Evolutionary conservation across 2,329 filamentous ascomycete species (phyloP).

Genomic region (Diplocarpon rosae): DNA sequence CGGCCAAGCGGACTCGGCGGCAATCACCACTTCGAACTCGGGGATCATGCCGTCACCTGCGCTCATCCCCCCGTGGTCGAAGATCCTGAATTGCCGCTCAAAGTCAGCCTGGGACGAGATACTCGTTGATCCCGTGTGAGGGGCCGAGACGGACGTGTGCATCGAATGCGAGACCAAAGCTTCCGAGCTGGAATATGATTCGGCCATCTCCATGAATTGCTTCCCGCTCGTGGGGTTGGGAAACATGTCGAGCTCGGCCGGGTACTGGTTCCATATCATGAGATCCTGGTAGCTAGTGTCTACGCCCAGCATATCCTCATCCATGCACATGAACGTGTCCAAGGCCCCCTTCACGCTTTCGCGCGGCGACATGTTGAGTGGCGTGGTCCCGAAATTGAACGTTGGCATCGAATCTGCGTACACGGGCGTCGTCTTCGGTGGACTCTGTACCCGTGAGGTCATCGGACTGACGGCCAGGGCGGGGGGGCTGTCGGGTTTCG

Average conservation of each 20-base stretch:
- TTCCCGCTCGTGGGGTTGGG: not conserved
- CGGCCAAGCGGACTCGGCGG: slow-evolving; percentile 40
- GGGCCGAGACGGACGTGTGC: slow-evolving; percentile 28
- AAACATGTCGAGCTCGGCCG: slow-evolving; percentile 33
- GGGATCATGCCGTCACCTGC: slow-evolving; percentile 23
- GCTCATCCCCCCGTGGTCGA: slow-evolving; percentile 1
- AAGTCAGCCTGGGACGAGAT: slow-evolving; percentile 34
- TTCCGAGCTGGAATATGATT: slow-evolving; percentile 30
- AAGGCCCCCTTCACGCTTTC: slow-evolving; percentile 1
- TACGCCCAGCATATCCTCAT: slow-evolving; percentile 9
- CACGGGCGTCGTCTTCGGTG: not conserved
- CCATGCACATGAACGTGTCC: slow-evolving; percentile 5
- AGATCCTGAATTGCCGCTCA: slow-evolving; percentile 19
- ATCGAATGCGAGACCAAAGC: slow-evolving; percentile 32
- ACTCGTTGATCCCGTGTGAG: slow-evolving; percentile 35
- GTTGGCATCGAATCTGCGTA: not conserved
- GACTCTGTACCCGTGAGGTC: not conserved
- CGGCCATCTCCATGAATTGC: slow-evolving; percentile 4
- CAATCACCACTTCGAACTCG: slow-evolving; percentile 37
- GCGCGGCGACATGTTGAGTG: slow-evolving; percentile 3
- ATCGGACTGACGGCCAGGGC: not conserved
- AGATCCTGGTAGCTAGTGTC: slow-evolving; percentile 33
- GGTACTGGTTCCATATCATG: slow-evolving; percentile 34
- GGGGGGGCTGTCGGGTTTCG: not conserved
- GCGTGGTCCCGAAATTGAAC: not conserved